Evolutionary conservation across 169 alveolate genomes (phyloP).

Genomic region (Eimeria necatrix): DNA sequence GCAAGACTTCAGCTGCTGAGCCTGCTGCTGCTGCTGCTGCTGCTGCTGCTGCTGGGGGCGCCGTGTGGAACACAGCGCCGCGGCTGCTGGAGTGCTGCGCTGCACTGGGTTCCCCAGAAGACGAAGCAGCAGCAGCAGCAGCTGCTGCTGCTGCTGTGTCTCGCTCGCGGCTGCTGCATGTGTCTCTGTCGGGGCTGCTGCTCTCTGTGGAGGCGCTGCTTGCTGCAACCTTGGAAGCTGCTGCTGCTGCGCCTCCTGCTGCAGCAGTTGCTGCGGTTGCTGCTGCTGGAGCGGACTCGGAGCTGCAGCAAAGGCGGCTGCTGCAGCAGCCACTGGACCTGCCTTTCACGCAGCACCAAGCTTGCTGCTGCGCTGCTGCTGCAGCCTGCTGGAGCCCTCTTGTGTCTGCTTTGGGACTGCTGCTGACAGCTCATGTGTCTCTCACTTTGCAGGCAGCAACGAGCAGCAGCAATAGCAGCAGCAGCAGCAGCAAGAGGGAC

Average conservation of each 20-base stretch:
- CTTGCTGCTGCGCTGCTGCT: slow-evolving; percentile 12
- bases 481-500: slow-evolving; percentile 6
- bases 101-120: slow-evolving; percentile 18
- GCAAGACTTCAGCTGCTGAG: slow-evolving; percentile 13
- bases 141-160: slow-evolving; percentile 54
- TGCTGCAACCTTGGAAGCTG: neutral
- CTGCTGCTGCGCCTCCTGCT: slow-evolving; percentile 51
- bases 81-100: slow-evolving; percentile 54
- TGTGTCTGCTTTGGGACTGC: slow-evolving; percentile 13
- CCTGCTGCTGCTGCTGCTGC: slow-evolving; percentile 1
- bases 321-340: slow-evolving; percentile 2
- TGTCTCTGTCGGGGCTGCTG: slow-evolving; percentile 22
- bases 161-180: slow-evolving; percentile 28
- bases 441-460: slow-evolving; percentile 25
- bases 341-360: neutral
- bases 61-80: neutral
- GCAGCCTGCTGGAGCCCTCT: slow-evolving; percentile 44
- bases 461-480: neutral
- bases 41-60: slow-evolving; percentile 20
- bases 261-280: slow-evolving; percentile 44
- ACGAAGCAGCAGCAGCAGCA: slow-evolving; percentile 51
- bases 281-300: neutral
- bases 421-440: slow-evolving; percentile 45
- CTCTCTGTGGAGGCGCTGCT: slow-evolving; percentile 1
- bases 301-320: neutral